These are phyloP conservation scores for Macrolepiota albuminosa DNA, from an alignment of 768 basidiomycete species.

Conservation along the genomic window DNA sequence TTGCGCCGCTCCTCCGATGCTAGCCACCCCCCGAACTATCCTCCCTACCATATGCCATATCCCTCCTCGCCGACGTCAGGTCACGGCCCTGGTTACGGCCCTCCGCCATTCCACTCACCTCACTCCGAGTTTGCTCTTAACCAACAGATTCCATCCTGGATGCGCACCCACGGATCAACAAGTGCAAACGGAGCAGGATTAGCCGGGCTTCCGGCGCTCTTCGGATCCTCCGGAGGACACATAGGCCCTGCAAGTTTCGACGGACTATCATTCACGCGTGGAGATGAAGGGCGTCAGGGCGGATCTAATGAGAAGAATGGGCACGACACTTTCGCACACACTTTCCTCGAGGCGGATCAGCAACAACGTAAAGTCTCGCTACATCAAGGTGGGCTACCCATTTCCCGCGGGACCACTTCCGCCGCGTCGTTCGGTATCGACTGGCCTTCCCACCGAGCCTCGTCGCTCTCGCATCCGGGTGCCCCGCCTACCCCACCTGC, in stretches of 20 bases:
- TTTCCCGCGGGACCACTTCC: conserved; percentile 3
- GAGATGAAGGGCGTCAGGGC: conserved; percentile 6
- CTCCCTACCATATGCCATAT: conserved; percentile 3
- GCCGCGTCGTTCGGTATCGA: conserved; percentile 15
- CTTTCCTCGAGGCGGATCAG: conserved; percentile 26
- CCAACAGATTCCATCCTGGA: conserved; percentile 2
- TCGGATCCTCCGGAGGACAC: background rate
- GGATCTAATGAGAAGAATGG: conserved; percentile 1
- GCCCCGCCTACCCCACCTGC: conserved; percentile 1
- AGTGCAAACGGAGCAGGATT: background rate
- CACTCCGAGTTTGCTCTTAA: conserved; percentile 3
- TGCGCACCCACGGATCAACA: background rate
- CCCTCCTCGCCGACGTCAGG: conserved; percentile 3
- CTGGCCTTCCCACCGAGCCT: conserved; percentile 10
- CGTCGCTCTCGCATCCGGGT: background rate
- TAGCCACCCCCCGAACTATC: background rate
- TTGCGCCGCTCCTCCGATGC: conserved; percentile 1
- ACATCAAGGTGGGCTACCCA: background rate
- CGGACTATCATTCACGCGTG: background rate
- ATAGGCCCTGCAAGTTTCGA: background rate
- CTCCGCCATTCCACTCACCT: background rate
- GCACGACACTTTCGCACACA: conserved; percentile 19
- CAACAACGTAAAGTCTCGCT: conserved; percentile 9
- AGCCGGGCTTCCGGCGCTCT: conserved; percentile 2
- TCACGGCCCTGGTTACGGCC: background rate